Base-by-base conservation (phyloP, 2,329 filamentous ascomycete genomes). In the Decorospora gaudefroyi region DNA sequence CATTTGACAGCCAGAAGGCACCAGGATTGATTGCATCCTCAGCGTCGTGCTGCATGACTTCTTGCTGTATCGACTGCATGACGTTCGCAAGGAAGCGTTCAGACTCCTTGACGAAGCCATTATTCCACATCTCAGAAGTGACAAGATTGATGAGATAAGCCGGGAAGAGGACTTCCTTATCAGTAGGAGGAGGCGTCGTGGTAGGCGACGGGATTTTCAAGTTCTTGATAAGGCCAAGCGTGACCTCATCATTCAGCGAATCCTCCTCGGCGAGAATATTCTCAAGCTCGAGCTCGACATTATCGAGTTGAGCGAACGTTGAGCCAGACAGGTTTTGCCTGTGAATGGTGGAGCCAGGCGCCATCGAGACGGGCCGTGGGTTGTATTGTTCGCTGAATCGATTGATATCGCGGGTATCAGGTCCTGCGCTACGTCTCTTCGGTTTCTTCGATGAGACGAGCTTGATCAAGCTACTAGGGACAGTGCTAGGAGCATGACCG, bases 111-210 rank as follows among this genome's bases (percentile, higher is more conserved):
- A 99, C 93, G 68, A 96, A 99, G 32, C 93, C 93, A 64, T 99
- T 99, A 78, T 99, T 99, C 93, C 93, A 99, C 93, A 99, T 99
- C 76, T 99, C 93, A 11, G 91, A 97, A 9, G 93, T 99, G 53
- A 99, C 93, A 49, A 99, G 80, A 73, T 99, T 99, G 78, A 99
- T 99, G 61, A 99, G 85, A 72, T 97, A 99, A 7, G 93, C 92
- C 22, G 93, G 93, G 85, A 99, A 99, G 38, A 99, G 80, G 15
- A 99, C 92, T 72, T 99, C 93, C 77, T 99, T 99, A 74, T 99
- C 93, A 12, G 90, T 96, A 8, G 93, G 92, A 39, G 91, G 87
- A 13, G 92, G 91, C 39, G 83, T 92, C 22, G 88, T 86, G 66
- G 85, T 88, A 31, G 93, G 92, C 8, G 86, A 85, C 13, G 93